phyloP scores from a whole-genome alignment of 768 basidiomycete genomes.

The Tylopilus felleus region DNA sequence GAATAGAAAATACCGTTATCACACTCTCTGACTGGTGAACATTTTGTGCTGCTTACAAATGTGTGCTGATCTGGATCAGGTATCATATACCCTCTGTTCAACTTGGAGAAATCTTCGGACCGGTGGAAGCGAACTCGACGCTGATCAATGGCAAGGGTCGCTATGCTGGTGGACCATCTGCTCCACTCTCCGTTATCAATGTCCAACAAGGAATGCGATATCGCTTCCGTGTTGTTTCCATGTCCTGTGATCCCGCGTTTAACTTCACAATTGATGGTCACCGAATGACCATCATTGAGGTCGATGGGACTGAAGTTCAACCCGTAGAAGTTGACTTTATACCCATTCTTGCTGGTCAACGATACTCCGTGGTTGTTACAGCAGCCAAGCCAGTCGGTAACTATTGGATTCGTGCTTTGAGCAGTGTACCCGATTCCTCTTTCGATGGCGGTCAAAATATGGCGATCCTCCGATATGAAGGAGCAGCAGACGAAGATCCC shows the following conservation, averaged over 20 bases:
- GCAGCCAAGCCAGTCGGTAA: conserved; percentile 30
- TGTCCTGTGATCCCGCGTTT: conserved; percentile 41
- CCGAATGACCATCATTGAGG: neutral
- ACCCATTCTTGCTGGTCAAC: conserved; percentile 26
- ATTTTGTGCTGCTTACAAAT: neutral
- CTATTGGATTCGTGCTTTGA: neutral
- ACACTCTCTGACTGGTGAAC: neutral
- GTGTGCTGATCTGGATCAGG: neutral
- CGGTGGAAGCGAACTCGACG: conserved; percentile 31
- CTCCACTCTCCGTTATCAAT: conserved; percentile 42
- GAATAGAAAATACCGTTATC: conserved; percentile 35
- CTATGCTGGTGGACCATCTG: conserved; percentile 37
- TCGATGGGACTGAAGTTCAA: neutral
- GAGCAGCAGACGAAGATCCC: conserved; percentile 43
- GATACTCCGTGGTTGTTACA: neutral
- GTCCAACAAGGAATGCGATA: conserved; percentile 43
- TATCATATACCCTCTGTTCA: neutral
- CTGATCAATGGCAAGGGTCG: conserved; percentile 56
- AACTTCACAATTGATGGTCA: neutral
- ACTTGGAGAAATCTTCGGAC: neutral
- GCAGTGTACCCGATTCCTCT: conserved; percentile 13
- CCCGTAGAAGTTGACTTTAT: neutral
- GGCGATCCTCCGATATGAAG: conserved; percentile 49
- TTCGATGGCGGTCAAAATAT: conserved; percentile 40
- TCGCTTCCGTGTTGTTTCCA: conserved; percentile 49